Evolutionary conservation across 1,284 basidiomycete species (phyloP), one percentile per base, ranked within the genome.

Genomic region (Moniliophthora roreri): DNA sequence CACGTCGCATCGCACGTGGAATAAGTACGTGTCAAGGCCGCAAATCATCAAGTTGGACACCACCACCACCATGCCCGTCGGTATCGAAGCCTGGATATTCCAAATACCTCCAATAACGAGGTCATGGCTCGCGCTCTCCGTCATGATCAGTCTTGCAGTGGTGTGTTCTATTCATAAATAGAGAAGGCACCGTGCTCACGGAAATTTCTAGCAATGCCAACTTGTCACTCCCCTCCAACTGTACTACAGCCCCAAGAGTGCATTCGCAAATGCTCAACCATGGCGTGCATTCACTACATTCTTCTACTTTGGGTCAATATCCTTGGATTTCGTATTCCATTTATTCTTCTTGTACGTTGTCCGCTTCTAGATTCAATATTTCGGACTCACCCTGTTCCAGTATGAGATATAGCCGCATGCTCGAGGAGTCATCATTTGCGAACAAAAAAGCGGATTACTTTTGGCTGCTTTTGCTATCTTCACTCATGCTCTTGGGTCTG

Each of bases 291-390:
- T 91, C 50, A 97, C 95, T 23, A 95, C 90, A 7, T 98, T 98
- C 78, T 87, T 96, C 64, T 99, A 96, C 74, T 99, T 98, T 71
- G 96, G 96, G 9, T 82, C 88, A 0, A 82, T 98, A 60, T 92
- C 89, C 1, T 74, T 98, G n/a, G 95, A 98, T 67, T 93, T 98
- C 59, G 79, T 96, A 53, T 97, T 99, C 72, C 95, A 98, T 68
- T 78, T 99, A 53, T 97, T 98, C 80, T 98, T 98, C 79, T 95
- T 98, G 93, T 95, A 63, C 68, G 93, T 76, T 1, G 20, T 26
- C 24, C 39, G 28, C 26, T 28, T 13, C 3, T 28, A 39, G 3
- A 38, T 9, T 24, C 11, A 8, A 21, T 42, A n/a, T 1, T n/a
- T 42, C 23, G 39, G 4, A 16, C 21, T 15, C 21, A 35, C 20